Evolutionary conservation across 805 yeast species (phyloP).

Genomic region (Starmerella apicola): DNA sequence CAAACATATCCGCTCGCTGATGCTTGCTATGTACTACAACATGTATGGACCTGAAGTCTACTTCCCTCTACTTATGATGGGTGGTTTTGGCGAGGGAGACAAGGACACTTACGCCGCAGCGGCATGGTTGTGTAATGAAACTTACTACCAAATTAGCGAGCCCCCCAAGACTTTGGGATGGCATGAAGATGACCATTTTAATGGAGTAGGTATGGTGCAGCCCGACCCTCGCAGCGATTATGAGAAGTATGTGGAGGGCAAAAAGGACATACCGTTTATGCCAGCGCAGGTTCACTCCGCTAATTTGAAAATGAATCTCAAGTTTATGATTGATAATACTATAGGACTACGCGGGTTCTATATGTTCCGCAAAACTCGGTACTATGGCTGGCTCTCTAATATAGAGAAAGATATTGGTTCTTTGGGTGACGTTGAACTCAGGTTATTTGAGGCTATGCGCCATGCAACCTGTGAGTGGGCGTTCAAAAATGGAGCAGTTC

Average conservation of each 20-base stretch:
- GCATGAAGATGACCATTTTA: conserved; percentile 4
- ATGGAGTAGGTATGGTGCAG: conserved; percentile 44
- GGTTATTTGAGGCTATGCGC: conserved; percentile 6
- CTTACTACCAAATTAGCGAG: conserved; percentile 40
- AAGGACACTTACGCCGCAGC: conserved; percentile 66
- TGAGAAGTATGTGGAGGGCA: conserved; percentile 1
- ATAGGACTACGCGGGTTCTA: too few species aligned
- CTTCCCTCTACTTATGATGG: conserved; percentile 47
- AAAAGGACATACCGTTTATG: neutral
- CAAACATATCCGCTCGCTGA: conserved; percentile 43
- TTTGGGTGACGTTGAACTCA: conserved; percentile 6
- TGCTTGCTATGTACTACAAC: conserved; percentile 52
- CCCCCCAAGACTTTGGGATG: conserved; percentile 29
- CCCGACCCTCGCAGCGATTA: conserved; percentile 54
- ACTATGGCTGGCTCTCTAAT: neutral
- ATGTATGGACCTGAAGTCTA: conserved; percentile 46
- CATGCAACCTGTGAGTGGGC: conserved; percentile 12
- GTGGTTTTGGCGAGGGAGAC: conserved; percentile 63
- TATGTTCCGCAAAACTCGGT: conserved; percentile 6
- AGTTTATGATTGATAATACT: too few species aligned
- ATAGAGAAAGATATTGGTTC: neutral
- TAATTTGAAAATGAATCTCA: conserved; percentile 12
- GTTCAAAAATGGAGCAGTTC: conserved; percentile 2
- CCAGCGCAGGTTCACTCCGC: conserved; percentile 9
- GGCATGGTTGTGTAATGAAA: conserved; percentile 45